Evolutionary conservation across 495 filamentous ascomycete genomes (phyloP), one percentile per base, ranked within the genome.

Genomic region (Paragyromitra xinjiangensis): DNA sequence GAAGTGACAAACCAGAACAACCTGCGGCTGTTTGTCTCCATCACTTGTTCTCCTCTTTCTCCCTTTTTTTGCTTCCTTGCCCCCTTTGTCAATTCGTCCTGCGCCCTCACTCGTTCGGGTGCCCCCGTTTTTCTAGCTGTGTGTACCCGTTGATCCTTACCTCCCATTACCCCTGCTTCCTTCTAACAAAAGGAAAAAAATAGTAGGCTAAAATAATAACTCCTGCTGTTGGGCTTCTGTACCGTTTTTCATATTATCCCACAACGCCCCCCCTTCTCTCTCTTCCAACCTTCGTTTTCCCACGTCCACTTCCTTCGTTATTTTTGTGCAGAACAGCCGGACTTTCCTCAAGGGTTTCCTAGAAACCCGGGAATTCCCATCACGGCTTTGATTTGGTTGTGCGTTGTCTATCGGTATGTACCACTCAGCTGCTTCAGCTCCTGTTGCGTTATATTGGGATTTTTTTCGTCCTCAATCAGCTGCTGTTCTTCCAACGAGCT

Each of bases 291-390:
- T 77, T 77, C 61, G 53, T 77, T 73, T 69, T 39, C 40, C 42
- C 62, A 73, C 71, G n/a, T 42, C 42, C 59, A 73, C 44, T 51
- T 59, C 74, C 40, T 66, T 77, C 74, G 69, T 77, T 77, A 73
- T 73, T 76, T 73, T 73, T 77, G 74, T 73, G 69, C 40, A 77
- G 69, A 77, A 73, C 74, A 77, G 74, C 74, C 74, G 69, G 74
- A 65, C 61, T 65, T 75, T 77, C 73, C 68, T 72, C 59, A 64
- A 77, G 74, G 70, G 69, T 73, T 77, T 64, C 59, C 73, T 50
- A 72, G 59, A 66, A 72, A 65, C 59, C 69, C 50, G 61, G 74
- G 69, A 66, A 61, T 73, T 61, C 45, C 61, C 56, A 44, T 73
- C 69, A 77, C 48, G 71, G 39, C 55, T 58, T 56, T 16, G 48